Conservation (phyloP, 768 basidiomycete species). For the Coprinopsis cinerea region DNA sequence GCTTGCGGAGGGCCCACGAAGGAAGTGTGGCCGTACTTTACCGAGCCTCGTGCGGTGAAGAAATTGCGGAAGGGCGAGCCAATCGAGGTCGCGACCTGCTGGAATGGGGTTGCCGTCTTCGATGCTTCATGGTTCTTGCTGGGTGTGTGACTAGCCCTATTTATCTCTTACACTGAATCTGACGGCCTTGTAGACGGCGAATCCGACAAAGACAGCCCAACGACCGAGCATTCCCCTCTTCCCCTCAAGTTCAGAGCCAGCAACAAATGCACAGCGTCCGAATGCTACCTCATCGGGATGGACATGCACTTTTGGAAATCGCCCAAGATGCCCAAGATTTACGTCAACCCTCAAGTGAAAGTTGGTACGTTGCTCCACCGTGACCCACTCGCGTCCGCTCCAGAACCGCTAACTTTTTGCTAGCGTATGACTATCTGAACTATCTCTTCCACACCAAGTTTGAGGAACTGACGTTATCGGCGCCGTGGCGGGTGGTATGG, state of each 20-base stretch:
- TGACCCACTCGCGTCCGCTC: neutral
- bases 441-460: slow-evolving; percentile 4
- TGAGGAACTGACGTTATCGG: neutral
- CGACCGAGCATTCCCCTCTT: neutral
- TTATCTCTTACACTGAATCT: too few relatives aligned
- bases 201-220: neutral
- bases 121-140: slow-evolving; percentile 1
- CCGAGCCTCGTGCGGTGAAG: neutral
- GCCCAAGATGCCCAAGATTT: neutral
- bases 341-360: slow-evolving; percentile 1
- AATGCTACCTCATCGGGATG: neutral
- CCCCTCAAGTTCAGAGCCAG: neutral
- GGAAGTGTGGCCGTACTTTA: slow-evolving; percentile 3
- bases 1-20: neutral
- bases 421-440: neutral
- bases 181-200: neutral
- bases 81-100: slow-evolving; percentile 1
- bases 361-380: neutral
- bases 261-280: neutral
- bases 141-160: too few relatives aligned
- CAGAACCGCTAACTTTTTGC: neutral
- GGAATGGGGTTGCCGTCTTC: neutral
- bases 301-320: neutral
- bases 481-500: neutral
- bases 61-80: neutral